Evolutionary conservation across 495 filamentous ascomycete genomes (phyloP), one percentile per base, ranked within the genome.

Genomic region (Penicillium ochrochloron): DNA sequence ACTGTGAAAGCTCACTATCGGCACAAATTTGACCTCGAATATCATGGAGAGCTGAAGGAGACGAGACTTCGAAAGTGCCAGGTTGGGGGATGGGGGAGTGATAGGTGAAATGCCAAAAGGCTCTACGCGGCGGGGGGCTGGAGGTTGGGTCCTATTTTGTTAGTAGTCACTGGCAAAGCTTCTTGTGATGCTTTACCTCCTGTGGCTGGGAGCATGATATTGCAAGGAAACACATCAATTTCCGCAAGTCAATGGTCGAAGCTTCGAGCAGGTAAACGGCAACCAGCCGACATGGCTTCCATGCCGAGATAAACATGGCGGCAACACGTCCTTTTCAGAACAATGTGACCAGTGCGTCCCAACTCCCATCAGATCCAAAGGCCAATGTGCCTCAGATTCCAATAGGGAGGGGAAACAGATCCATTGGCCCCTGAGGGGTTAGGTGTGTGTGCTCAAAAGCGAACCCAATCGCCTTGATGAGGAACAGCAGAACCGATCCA

Each of bases 11-110:
- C 59, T 82, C 63, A 66, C 48, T 81, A 39, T 80, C 56, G 78
- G 78, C 76, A 82, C 62, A 58, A 71, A 71, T 80, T 62, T 82
- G 80, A 82, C 80, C 80, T 82, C 80, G 72, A 79, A 75, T 72
- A 80, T 78, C 80, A 80, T 81, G 66, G 70, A 67, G 65, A 57
- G 63, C 64, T 74, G 78, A 81, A 72, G 63, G 67, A 56, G 53
- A 81, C 76, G 72, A 82, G 80, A 78, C 80, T 82, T 82, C 80
- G 80, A 82, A 78, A 65, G 66, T 80, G 80, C 80, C 80, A 60
- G 42, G 35, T 27, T n/a, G 25, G 34, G 29, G 39, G 39, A n/a
- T 21, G 25, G 61, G 23, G 34, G 25, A 21, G 58, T 55, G 53
- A n/a, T 17, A 17, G 11, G 25, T 5, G 17, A 5, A 10, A 17